These are phyloP conservation scores for Rhododendron kiyosumense DNA, from an alignment of 148 eudicot species.

Conservation along the genomic window DNA sequence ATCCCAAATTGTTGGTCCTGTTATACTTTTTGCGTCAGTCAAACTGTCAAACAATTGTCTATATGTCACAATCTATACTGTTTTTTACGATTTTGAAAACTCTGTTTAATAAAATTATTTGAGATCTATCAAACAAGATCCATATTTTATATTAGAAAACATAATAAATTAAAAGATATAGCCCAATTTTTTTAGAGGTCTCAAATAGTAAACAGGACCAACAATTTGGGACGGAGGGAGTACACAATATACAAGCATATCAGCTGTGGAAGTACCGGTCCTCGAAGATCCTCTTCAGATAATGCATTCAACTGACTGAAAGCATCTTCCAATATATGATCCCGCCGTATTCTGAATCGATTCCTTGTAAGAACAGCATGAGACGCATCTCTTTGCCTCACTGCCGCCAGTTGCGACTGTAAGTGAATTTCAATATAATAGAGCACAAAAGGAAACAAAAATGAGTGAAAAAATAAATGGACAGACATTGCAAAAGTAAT, in stretches of 20 bases:
- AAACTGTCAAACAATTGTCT: too few species aligned
- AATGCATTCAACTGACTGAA: constrained; percentile 65
- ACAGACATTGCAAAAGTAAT: not conserved
- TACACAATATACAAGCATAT: not conserved
- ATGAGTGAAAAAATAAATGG: not conserved
- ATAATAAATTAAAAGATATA: too few species aligned
- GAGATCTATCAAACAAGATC: too few species aligned
- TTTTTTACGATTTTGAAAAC: too few species aligned
- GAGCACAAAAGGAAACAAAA: not conserved
- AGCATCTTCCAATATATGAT: constrained; percentile 91
- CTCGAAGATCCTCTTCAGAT: constrained; percentile 83
- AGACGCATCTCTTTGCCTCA: constrained; percentile 48
- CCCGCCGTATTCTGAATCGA: constrained; percentile 76
- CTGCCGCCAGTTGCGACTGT: constrained; percentile 69
- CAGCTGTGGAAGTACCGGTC: constrained; percentile 46
- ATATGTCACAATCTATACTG: too few species aligned
- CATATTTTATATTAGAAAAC: too few species aligned
- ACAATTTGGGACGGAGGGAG: too few species aligned
- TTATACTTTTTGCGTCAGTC: too few species aligned
- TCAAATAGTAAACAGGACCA: too few species aligned
- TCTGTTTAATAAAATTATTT: too few species aligned
- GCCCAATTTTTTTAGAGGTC: too few species aligned
- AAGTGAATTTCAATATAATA: constrained; percentile 13
- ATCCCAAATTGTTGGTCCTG: too few species aligned
- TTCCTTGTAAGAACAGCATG: constrained; percentile 62